Evolutionary conservation across 1,284 basidiomycete species (phyloP).

Genomic region (Ceratobasidium sp.): DNA sequence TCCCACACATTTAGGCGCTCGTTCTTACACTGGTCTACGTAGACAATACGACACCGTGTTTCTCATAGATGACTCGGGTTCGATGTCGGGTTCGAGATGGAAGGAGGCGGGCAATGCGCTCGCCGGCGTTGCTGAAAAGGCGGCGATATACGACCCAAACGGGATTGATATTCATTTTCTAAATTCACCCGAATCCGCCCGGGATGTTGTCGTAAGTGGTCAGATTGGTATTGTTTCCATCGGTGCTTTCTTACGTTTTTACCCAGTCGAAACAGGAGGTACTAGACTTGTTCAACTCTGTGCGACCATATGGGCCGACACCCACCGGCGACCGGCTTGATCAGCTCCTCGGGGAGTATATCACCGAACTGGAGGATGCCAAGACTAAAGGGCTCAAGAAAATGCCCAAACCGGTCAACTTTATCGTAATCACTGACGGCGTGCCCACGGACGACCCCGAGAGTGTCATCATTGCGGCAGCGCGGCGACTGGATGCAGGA

Average conservation of each 20-base stretch:
- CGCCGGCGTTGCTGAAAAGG: slow-evolving; percentile 58
- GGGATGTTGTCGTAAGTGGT: slow-evolving; percentile 41
- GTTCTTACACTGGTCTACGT: background rate
- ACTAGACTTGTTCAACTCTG: slow-evolving; percentile 60
- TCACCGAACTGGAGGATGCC: slow-evolving; percentile 59
- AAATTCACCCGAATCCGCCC: slow-evolving; percentile 52
- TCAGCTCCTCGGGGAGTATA: slow-evolving; percentile 60
- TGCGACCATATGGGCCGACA: slow-evolving; percentile 61
- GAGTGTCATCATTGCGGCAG: slow-evolving; percentile 52
- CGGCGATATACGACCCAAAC: slow-evolving; percentile 60
- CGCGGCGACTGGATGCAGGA: slow-evolving; percentile 52
- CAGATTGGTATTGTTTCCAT: background rate
- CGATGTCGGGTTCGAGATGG: slow-evolving; percentile 65
- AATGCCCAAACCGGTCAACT: slow-evolving; percentile 65
- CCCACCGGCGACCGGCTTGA: slow-evolving; percentile 65
- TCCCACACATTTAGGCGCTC: background rate
- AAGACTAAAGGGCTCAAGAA: slow-evolving; percentile 48
- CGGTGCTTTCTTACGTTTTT: background rate
- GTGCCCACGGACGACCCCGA: slow-evolving; percentile 55
- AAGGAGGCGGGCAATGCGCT: slow-evolving; percentile 61
- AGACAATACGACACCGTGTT: slow-evolving; percentile 64
- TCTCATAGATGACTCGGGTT: slow-evolving; percentile 68
- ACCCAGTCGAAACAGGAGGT: slow-evolving; percentile 46
- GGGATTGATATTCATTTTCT: slow-evolving; percentile 66
- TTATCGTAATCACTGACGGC: slow-evolving; percentile 72